Percentiles rank a stretch among this genome's conserved stretches.
Conservation (phyloP, 495 filamentous ascomycete genomes). For the Penicillium diatomitis region DNA sequence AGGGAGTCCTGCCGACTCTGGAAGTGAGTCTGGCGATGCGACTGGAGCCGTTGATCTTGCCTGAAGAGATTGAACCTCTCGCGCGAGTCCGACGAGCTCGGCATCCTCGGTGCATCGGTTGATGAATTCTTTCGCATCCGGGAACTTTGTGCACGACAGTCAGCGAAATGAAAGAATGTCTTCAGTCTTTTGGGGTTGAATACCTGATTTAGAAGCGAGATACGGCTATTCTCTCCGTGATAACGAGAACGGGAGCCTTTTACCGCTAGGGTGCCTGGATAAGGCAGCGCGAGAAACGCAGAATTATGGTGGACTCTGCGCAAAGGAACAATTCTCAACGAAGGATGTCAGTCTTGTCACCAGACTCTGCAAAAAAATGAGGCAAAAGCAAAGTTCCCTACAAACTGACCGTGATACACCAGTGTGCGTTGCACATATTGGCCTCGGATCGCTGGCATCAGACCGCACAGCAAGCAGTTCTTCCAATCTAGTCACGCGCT, state of each 20-base stretch:
- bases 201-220: slow-evolving; percentile 17
- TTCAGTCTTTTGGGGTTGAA: too few species aligned
- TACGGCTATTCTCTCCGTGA: slow-evolving; percentile 18
- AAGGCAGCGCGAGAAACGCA: not conserved
- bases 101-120: slow-evolving; percentile 12
- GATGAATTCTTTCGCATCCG: slow-evolving; percentile 18
- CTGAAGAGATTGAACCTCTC: slow-evolving; percentile 23
- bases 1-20: slow-evolving; percentile 6
- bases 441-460: not conserved
- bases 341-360: not conserved
- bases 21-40: slow-evolving; percentile 12
- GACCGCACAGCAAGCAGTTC: slow-evolving; percentile 8
- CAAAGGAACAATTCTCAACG: not conserved
- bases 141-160: slow-evolving; percentile 9
- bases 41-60: slow-evolving; percentile 6
- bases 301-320: slow-evolving; percentile 1
- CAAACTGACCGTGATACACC: slow-evolving; percentile 5
- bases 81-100: slow-evolving; percentile 11
- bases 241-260: slow-evolving; percentile 19
- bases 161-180: too few species aligned
- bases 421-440: slow-evolving; percentile 1
- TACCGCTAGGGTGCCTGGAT: slow-evolving; percentile 13
- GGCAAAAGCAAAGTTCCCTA: not conserved
- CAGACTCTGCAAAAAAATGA: too few species aligned
- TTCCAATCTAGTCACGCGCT: slow-evolving; percentile 14